phyloP scores from a whole-genome alignment of 352 stramenopile species.

The Phytophthora melonis region DNA sequence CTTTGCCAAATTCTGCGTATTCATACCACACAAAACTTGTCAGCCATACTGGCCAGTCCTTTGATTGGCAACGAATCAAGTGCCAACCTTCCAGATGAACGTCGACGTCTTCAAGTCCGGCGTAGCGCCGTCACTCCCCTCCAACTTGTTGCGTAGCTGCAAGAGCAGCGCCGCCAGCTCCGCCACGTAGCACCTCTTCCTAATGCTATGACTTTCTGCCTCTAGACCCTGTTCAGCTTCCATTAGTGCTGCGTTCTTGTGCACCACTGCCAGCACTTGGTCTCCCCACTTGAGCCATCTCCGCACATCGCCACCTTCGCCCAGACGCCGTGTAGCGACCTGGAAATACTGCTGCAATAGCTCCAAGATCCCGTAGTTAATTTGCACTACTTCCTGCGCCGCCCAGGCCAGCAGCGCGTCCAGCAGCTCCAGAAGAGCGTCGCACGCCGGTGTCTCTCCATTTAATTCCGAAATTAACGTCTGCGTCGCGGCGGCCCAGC shows the following conservation, averaged over 20 bases:
- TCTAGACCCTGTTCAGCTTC: not conserved
- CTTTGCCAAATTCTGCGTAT: slow-evolving; percentile 55
- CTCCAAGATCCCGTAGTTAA: slow-evolving; percentile 11
- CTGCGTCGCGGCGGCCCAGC: slow-evolving; percentile 7
- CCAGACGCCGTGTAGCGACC: slow-evolving; percentile 16
- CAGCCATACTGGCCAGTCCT: not conserved
- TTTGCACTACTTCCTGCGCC: slow-evolving; percentile 1
- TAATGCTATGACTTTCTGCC: not conserved
- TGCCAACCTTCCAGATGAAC: slow-evolving; percentile 60
- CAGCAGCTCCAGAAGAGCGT: slow-evolving; percentile 33
- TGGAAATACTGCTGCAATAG: slow-evolving; percentile 31
- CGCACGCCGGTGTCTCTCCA: not conserved
- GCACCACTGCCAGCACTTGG: slow-evolving; percentile 29
- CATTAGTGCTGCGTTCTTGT: slow-evolving; percentile 22
- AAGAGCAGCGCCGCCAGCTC: slow-evolving; percentile 27
- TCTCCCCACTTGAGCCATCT: slow-evolving; percentile 46
- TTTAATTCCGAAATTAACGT: slow-evolving; percentile 39
- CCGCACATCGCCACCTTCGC: slow-evolving; percentile 14
- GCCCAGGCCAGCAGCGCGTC: slow-evolving; percentile 25
- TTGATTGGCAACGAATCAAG: not conserved
- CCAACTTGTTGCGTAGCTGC: slow-evolving; percentile 32
- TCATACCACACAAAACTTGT: not conserved
- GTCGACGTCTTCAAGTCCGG: slow-evolving; percentile 53
- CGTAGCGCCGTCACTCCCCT: slow-evolving; percentile 11
- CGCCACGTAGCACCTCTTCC: slow-evolving; percentile 16